Base-by-base conservation (phyloP, 2,329 filamentous ascomycete genomes). In the Alternaria arborescens region DNA sequence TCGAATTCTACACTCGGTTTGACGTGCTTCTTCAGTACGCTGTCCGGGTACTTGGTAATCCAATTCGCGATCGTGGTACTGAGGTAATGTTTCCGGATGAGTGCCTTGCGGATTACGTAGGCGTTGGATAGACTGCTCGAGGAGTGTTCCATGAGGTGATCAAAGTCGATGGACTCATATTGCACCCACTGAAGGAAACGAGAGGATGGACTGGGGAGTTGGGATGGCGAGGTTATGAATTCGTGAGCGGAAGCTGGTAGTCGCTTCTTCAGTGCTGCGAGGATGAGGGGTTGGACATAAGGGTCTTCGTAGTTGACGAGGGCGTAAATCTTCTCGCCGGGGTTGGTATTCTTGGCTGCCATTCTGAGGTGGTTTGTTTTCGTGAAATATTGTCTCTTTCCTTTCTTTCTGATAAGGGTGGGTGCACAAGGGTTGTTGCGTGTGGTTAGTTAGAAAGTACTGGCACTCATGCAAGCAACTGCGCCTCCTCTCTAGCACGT, bases 11-110 rank as follows among this genome's bases (percentile, higher is more conserved):
- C 92, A 43, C 88, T 88, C 2, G 89, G 87, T 76, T 92, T 91
- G 55, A 97, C 87, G 72, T 95, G 90, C 1, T 82, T 81, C 59
- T 82, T 84, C 12, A 99, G 83, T 5, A 89, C 78, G 10, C 89
- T 92, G 0, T 84, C 79, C 0, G 94, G 93, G 70, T 95, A 85
- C 78, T 99, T 99, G 40, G 89, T 88, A 5, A 91, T 83, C 93
- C 94, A 98, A 74, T 91, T 90, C 47, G 91, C 86, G 22, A 97
- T 87, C 0, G 94, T 97, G 20, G 89, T 88, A 4, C 91, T 90
- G 3, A 99, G 86, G 76, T 95, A 98, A 78, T 99, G 95, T 79
- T 99, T 99, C 60, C 95, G 88, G 71, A 98, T 98, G 20, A 99
- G 84, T 0, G 95, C 95, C 82, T 98, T 98, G 72, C 95, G 91